Evolutionary conservation across 2,329 filamentous ascomycete genomes (phyloP), one percentile per base, ranked within the genome.

Genomic region (Cercospora sesami): DNA sequence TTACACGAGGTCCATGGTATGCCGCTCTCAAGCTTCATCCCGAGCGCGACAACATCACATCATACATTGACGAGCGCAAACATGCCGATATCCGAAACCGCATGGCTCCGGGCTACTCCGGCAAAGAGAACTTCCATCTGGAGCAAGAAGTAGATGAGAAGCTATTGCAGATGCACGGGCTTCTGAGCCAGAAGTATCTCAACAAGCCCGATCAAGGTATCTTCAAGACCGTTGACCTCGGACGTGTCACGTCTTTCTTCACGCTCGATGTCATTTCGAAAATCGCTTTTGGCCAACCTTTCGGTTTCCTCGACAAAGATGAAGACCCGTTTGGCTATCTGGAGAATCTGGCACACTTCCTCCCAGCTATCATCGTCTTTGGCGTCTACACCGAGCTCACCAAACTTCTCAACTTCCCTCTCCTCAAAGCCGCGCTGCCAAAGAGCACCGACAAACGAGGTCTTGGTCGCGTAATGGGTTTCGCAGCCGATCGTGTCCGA

Each of bases 241-340:
- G 76, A 3, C 74, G 77, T 4, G 71, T 78, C 12, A 78, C 76
- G 2, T 78, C 76, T 8, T 81, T 75, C 74, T 81, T 81, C 75
- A 81, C 80, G 2, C 73, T 81, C 23, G 80, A 81, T 69, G 78
- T 80, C 26, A 80, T 81, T 67, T 80, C 79, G 1, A 77, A 78
- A 63, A 71, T 81, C 31, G 80, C 79, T 7, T 81, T 81, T 65
- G 79, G 79, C 4, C 77, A 83, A 60, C 74, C 81, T 0, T 85
- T 86, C 68, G 84, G 85, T 12, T 84, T 83, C 69, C 71, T 86
- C 0, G 79, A 80, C n/a, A 72, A 78, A 5, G 83, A 87, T 70
- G 74, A 77, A 3, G 85, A 87, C 68, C 78, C 83, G 0, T 83
- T 82, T 70, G 80, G 80, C 61, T 86, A 85, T 71, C 81, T 86